Percentiles rank a stretch among this genome's conserved stretches.
phyloP scores from a whole-genome alignment of 768 basidiomycete species.

The Leucogyrophana mollusca region DNA sequence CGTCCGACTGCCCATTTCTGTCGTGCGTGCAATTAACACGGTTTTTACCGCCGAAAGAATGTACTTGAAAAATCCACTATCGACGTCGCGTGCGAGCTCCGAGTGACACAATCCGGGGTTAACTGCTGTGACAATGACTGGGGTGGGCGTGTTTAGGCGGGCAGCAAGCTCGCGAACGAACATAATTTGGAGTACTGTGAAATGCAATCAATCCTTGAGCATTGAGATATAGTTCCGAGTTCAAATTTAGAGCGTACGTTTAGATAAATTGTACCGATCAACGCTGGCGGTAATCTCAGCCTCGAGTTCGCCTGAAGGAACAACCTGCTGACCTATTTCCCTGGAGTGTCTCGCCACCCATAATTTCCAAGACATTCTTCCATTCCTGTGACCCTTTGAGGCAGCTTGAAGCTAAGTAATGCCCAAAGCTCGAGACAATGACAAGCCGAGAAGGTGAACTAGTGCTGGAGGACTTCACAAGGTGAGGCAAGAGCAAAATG shows the following conservation, averaged over 20 bases:
- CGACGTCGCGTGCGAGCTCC: slow-evolving; percentile 30
- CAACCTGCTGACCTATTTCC: slow-evolving; percentile 14
- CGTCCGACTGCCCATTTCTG: slow-evolving; percentile 36
- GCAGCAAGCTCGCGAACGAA: slow-evolving; percentile 37
- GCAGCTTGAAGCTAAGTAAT: slow-evolving; percentile 6
- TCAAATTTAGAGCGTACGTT: slow-evolving; percentile 37
- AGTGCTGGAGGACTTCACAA: slow-evolving; percentile 37
- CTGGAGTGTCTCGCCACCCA: too few species aligned
- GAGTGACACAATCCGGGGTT: slow-evolving; percentile 45
- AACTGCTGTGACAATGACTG: slow-evolving; percentile 34
- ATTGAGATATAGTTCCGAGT: background rate
- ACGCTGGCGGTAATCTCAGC: slow-evolving; percentile 4
- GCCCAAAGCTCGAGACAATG: slow-evolving; percentile 40
- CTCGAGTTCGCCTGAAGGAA: background rate
- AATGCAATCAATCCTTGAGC: background rate
- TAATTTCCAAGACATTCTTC: too few species aligned
- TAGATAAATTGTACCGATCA: slow-evolving; percentile 31
- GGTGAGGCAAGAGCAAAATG: slow-evolving; percentile 40
- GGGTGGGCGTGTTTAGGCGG: slow-evolving; percentile 21
- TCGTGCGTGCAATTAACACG: slow-evolving; percentile 29
- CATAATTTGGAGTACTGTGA: slow-evolving; percentile 38
- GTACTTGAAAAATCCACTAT: slow-evolving; percentile 6
- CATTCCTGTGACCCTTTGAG: background rate
- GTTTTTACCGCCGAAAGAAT: slow-evolving; percentile 25
- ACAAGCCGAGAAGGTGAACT: slow-evolving; percentile 35